A percentile compares a stretch with the other conserved stretches of the same genome.
Evolutionary conservation across 116 monocot genomes (phyloP).

Genomic region (Trichopus zeylanicus): DNA sequence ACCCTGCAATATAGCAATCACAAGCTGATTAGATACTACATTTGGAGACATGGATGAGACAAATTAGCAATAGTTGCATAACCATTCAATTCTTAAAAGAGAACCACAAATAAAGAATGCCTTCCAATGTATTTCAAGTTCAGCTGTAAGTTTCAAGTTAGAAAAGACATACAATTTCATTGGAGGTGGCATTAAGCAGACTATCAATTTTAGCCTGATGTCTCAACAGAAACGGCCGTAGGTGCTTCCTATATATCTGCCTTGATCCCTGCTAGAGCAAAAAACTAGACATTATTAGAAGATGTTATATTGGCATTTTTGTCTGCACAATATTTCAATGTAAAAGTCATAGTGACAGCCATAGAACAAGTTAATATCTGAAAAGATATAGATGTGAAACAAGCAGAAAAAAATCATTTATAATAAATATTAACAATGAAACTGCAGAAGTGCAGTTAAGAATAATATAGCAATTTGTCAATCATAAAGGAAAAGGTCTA

Average conservation of each 20-base stretch:
- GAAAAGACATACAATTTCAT: slow-evolving; percentile 49
- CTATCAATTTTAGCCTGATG: slow-evolving; percentile 77
- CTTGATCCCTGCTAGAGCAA: slow-evolving; percentile 53
- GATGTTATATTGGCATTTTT: background rate
- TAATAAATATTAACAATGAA: no score
- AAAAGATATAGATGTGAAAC: no score
- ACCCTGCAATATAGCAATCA: slow-evolving; percentile 11
- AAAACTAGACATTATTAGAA: background rate
- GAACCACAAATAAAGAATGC: background rate
- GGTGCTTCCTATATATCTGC: slow-evolving; percentile 55
- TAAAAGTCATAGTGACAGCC: no score
- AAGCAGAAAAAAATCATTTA: no score
- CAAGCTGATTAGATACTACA: background rate
- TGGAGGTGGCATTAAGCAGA: slow-evolving; percentile 23
- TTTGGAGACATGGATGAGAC: no score
- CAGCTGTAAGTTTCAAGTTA: background rate
- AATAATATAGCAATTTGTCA: no score
- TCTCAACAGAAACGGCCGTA: slow-evolving; percentile 71
- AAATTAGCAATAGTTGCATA: background rate
- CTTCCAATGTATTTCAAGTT: background rate
- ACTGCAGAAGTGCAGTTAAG: no score
- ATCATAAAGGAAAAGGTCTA: no score
- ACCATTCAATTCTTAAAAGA: background rate
- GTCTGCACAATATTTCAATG: no score
- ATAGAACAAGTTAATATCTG: no score